These are phyloP conservation scores for Anisodus tanguticus DNA, from an alignment of 257 asterid genomes.

Conservation along the genomic window DNA sequence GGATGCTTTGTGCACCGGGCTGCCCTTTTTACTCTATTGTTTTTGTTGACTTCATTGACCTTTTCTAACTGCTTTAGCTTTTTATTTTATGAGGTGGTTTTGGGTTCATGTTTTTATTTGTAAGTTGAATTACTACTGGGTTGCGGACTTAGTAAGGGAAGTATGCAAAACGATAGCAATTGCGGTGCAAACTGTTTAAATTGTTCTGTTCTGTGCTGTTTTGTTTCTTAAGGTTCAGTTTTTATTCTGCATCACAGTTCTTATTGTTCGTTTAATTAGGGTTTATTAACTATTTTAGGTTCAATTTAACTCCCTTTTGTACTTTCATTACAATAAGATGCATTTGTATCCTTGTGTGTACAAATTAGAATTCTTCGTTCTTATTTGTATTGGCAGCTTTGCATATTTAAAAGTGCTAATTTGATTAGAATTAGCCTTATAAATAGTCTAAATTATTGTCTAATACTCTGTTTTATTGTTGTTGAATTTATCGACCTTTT, in stretches of 20 bases:
- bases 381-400: background rate
- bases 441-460: background rate
- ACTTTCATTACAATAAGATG: too few species aligned
- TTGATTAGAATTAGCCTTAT: background rate
- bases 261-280: background rate
- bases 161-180: too few species aligned
- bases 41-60: background rate
- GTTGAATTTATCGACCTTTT: conserved; percentile 7
- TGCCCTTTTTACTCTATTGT: background rate
- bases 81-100: background rate
- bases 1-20: too few species aligned
- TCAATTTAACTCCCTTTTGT: background rate
- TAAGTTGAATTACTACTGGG: too few species aligned
- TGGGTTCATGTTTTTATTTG: too few species aligned
- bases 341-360: too few species aligned
- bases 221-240: conserved; percentile 23
- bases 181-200: background rate
- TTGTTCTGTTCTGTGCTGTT: background rate
- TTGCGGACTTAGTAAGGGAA: too few species aligned
- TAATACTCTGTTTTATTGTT: background rate
- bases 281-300: background rate
- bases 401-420: background rate
- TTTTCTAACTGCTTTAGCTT: background rate
- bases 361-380: background rate
- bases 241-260: background rate